Base-by-base conservation (phyloP, 1,284 basidiomycete genomes). In the Ganoderma sinense region DNA sequence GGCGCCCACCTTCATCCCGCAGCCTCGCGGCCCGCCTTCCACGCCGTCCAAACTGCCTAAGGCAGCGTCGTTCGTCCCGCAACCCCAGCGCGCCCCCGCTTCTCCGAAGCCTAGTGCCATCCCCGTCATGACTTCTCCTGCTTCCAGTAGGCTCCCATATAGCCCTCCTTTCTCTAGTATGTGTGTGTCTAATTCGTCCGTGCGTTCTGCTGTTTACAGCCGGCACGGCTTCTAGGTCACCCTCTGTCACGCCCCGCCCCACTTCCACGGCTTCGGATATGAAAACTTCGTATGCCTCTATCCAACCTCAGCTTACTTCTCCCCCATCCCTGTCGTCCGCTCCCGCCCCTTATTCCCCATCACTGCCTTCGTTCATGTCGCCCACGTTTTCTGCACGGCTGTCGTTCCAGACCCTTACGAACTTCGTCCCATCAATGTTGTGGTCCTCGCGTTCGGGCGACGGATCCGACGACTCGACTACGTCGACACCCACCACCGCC, bases 341-440 rank as follows among this genome's bases (percentile, higher is more conserved):
- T 31, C 51, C 69, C 29, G 45, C 68, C 29, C 51, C 70, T 39
- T 72, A 75, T 76, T 80, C 66, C 45, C 68, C 72, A 45, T 56
- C 55, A 64, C 66, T 70, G 71, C 81, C 84, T 70, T 86, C 85
- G 66, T 81, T 85, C 65, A 85, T 86, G 80, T 83, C 86, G 69
- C 84, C 85, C 65, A 85, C 88, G 65, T 80, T 87, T 73, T 82
- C 86, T 71, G 79, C 87, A 78, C 87, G 87, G 81, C 69, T 79
- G 39, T 78, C 79, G 20, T 72, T 82, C 68, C 81, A 82, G 67
- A 85, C 85, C 63, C 75, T 92, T 75, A 86, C 89, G 70, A 90
- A 84, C 77, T 84, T 89, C 73, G 80, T 85, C 59, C 82, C 88
- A 69, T 88, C 88, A 83, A 79, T 86, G 72, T 80, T 85, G 71